Percentiles rank a stretch among this genome's conserved stretches.
Evolutionary conservation across 2,329 filamentous ascomycete genomes (phyloP).

Genomic region (Rutstroemia sp.): DNA sequence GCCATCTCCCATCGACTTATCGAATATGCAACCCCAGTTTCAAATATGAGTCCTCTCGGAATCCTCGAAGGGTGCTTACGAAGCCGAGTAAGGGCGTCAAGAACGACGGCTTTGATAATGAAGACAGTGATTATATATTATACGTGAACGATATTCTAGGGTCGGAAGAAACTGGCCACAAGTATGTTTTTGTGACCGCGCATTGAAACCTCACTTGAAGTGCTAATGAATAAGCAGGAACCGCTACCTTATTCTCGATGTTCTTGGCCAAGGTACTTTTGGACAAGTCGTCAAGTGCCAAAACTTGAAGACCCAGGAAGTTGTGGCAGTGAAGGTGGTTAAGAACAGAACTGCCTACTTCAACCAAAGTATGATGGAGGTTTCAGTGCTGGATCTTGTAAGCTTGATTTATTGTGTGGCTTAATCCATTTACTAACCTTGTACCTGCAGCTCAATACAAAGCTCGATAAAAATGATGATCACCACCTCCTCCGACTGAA

Average conservation of each 20-base stretch:
- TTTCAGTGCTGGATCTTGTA: conserved; percentile 92
- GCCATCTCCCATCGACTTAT: conserved; percentile 89
- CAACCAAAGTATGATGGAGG: conserved; percentile 99
- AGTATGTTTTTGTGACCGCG: conserved; percentile 48
- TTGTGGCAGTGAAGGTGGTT: conserved; percentile 97
- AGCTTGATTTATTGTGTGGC: conserved; percentile 29
- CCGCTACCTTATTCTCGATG: conserved; percentile 92
- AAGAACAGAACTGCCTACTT: conserved; percentile 99
- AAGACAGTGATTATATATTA: conserved; percentile 98
- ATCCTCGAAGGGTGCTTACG: conserved; percentile 88
- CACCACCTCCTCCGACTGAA: conserved; percentile 91
- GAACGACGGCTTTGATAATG: conserved; percentile 98
- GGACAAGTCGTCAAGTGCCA: conserved; percentile 99
- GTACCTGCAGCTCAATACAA: conserved; percentile 72
- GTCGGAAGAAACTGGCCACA: conserved; percentile 96
- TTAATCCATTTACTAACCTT: conserved; percentile 10
- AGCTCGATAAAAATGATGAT: conserved; percentile 98
- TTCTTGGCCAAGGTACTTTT: conserved; percentile 94
- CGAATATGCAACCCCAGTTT: conserved; percentile 97
- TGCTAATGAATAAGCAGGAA: conserved; percentile 50
- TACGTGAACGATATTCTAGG: conserved; percentile 98
- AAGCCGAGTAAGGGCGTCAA: conserved; percentile 98
- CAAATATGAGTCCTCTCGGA: conserved; percentile 97
- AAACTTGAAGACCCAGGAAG: conserved; percentile 95
- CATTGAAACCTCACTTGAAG: not conserved